A percentile compares a stretch with the other conserved stretches of the same genome.
Conservation (phyloP, 78 protist species). For the Tieghemostelium lacteum region DNA sequence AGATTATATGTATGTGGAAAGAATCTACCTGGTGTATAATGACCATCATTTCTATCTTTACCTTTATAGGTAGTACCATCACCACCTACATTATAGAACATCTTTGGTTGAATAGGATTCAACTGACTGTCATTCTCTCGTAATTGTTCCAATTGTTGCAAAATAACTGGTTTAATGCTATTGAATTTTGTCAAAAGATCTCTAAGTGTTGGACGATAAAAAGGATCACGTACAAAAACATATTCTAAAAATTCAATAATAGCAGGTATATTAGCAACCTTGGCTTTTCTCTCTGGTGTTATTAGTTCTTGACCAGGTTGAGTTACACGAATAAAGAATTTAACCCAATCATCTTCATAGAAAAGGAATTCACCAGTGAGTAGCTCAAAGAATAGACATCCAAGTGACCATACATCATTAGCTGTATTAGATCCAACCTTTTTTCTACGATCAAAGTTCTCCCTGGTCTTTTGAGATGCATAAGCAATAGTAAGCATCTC, state of each 20-base stretch:
- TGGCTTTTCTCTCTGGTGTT: conserved; percentile 43
- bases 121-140: background rate
- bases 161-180: conserved; percentile 31
- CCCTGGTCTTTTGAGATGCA: conserved; percentile 67
- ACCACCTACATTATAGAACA: conserved; percentile 44
- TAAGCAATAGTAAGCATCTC: conserved; percentile 93
- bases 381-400: conserved; percentile 94
- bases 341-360: conserved; percentile 90
- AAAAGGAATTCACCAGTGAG: conserved; percentile 93
- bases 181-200: conserved; percentile 75
- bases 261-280: conserved; percentile 49
- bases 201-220: conserved; percentile 76
- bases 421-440: conserved; percentile 84
- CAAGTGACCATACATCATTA: conserved; percentile 94
- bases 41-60: conserved; percentile 25
- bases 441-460: conserved; percentile 85
- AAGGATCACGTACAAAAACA: conserved; percentile 89
- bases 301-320: conserved; percentile 74
- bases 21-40: conserved; percentile 77
- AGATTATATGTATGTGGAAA: conserved; percentile 52
- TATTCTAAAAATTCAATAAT: conserved; percentile 82
- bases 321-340: conserved; percentile 91
- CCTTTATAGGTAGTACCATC: conserved; percentile 71
- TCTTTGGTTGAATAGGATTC: conserved; percentile 6
- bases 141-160: conserved; percentile 31